Evolutionary conservation across 2,329 filamentous ascomycete species (phyloP).

Genomic region (Xylariaceae sp.): DNA sequence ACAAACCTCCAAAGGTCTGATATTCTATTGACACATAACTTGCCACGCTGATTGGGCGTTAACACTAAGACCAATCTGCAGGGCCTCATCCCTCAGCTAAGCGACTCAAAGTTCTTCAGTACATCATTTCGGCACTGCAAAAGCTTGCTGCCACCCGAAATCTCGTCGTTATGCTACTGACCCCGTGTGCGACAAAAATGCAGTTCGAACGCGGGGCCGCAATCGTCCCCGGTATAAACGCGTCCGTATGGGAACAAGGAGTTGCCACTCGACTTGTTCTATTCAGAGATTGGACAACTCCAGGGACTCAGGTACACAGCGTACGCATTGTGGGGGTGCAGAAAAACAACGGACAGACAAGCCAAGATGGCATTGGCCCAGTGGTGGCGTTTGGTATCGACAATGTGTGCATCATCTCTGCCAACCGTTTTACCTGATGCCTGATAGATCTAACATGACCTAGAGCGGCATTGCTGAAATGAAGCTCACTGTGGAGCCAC

Average conservation of each 20-base stretch:
- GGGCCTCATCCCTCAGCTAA: slow-evolving; percentile 38
- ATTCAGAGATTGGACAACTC: slow-evolving; percentile 72
- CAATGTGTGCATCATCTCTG: slow-evolving; percentile 35
- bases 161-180: slow-evolving; percentile 72
- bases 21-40: slow-evolving; percentile 21
- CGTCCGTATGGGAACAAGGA: slow-evolving; percentile 75
- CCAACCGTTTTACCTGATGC: slow-evolving; percentile 8
- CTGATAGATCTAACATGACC: slow-evolving; percentile 9
- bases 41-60: slow-evolving; percentile 1
- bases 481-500: slow-evolving; percentile 40
- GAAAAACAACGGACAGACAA: slow-evolving; percentile 57
- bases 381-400: slow-evolving; percentile 50
- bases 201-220: slow-evolving; percentile 64
- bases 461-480: slow-evolving; percentile 43
- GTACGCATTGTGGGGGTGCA: slow-evolving; percentile 62
- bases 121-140: slow-evolving; percentile 67
- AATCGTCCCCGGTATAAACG: slow-evolving; percentile 72
- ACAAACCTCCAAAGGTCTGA: slow-evolving; percentile 34
- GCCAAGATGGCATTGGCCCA: slow-evolving; percentile 39
- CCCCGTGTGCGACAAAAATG: slow-evolving; percentile 80
- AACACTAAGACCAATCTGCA: slow-evolving; percentile 10
- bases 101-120: slow-evolving; percentile 53
- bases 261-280: slow-evolving; percentile 71
- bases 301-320: slow-evolving; percentile 44
- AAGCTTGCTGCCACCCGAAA: slow-evolving; percentile 72